phyloP scores from a whole-genome alignment of 345 rosid genomes.

The Turnera subulata region DNA sequence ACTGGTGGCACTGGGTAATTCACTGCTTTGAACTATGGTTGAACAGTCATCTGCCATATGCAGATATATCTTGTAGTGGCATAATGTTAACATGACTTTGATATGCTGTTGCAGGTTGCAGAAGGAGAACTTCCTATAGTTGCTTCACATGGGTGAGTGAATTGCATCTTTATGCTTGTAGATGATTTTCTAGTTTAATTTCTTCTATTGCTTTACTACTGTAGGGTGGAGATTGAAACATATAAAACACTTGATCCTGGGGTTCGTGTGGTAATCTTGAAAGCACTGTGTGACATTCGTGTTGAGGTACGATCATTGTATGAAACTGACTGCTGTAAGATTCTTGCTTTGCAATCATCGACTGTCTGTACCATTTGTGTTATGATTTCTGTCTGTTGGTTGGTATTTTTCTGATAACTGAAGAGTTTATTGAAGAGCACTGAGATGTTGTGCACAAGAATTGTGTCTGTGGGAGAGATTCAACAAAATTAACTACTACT shows the following conservation, averaged over 20 bases:
- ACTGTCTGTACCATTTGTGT: background rate
- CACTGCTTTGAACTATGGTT: conserved; percentile 16
- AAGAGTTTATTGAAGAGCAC: too few relatives aligned
- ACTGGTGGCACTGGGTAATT: conserved; percentile 99
- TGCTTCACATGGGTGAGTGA: conserved; percentile 92
- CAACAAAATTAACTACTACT: too few relatives aligned
- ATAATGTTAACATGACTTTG: conserved; percentile 26
- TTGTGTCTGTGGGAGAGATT: too few relatives aligned
- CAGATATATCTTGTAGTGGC: background rate
- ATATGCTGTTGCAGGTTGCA: conserved; percentile 62
- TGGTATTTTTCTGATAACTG: background rate
- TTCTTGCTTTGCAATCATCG: background rate
- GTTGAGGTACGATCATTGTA: conserved; percentile 75
- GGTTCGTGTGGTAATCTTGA: conserved; percentile 89
- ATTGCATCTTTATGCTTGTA: conserved; percentile 15
- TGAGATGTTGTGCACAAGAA: too few relatives aligned
- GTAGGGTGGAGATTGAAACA: conserved; percentile 71
- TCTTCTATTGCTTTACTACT: conserved; percentile 15
- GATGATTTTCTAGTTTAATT: conserved; percentile 22
- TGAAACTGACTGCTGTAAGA: conserved; percentile 6
- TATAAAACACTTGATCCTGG: conserved; percentile 92
- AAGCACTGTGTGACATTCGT: conserved; percentile 96
- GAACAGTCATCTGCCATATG: conserved; percentile 14
- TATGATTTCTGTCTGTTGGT: background rate
- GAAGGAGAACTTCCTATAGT: conserved; percentile 96